Evolutionary conservation across 345 rosid species (phyloP).

Genomic region (Cardamine chenopodiifolia): DNA sequence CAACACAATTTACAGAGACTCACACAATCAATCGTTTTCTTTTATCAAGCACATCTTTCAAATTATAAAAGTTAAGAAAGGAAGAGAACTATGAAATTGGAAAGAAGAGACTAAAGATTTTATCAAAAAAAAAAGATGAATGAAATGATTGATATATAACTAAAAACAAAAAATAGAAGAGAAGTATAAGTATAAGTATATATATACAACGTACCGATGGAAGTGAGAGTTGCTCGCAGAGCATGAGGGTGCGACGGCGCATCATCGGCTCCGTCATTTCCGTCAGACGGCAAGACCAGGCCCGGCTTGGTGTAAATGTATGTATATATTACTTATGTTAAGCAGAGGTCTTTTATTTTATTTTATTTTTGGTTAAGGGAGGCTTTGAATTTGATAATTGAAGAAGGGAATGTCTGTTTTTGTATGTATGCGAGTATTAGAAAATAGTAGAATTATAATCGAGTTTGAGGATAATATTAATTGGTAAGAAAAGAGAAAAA

Average conservation of each 20-base stretch:
- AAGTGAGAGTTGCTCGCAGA: slow-evolving; percentile 41
- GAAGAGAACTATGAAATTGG: not conserved
- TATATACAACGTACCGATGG: slow-evolving; percentile 30
- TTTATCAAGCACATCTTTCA: not conserved
- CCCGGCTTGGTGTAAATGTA: not conserved
- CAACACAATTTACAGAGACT: not conserved
- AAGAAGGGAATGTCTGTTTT: slow-evolving; percentile 27
- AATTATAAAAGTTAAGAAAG: not conserved
- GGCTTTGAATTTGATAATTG: slow-evolving; percentile 7
- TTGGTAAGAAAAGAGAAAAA: slow-evolving; percentile 7
- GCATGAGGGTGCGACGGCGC: slow-evolving; percentile 37
- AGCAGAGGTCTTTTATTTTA: not conserved
- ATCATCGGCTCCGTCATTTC: not conserved
- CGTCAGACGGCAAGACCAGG: slow-evolving; percentile 2
- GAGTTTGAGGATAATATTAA: not conserved
- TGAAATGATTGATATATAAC: not conserved
- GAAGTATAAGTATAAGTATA: not conserved
- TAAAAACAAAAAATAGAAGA: not conserved
- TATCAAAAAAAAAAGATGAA: no score
- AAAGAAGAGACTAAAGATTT: not conserved
- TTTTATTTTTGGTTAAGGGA: not conserved
- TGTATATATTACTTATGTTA: not conserved
- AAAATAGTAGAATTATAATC: not conserved
- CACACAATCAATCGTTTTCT: not conserved
- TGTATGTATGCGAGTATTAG: slow-evolving; percentile 13